phyloP scores from a whole-genome alignment of 192 early-diverging fungal genomes.

The Phycomyces blakesleeanus region DNA sequence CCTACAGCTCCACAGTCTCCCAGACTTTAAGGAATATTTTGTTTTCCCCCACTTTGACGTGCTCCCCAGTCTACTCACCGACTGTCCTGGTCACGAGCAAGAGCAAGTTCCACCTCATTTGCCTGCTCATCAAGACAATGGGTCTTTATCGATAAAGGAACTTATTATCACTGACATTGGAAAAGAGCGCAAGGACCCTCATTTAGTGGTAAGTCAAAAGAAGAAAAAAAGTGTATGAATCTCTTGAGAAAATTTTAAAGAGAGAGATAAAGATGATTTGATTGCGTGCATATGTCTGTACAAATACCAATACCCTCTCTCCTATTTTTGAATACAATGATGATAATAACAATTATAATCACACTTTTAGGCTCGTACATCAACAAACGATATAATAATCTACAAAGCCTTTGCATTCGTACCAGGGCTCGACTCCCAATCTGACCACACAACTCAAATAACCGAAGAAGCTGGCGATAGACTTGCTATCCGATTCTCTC shows the following conservation, averaged over 20 bases:
- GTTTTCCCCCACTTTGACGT: slow-evolving; percentile 55
- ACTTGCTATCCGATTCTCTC: slow-evolving; percentile 64
- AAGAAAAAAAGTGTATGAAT: too few relatives aligned
- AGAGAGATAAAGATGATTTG: neutral
- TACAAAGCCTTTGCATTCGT: slow-evolving; percentile 64
- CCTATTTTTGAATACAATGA: too few relatives aligned
- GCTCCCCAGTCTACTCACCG: slow-evolving; percentile 50
- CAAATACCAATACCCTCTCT: neutral
- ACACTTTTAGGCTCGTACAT: slow-evolving; percentile 68
- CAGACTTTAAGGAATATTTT: slow-evolving; percentile 55
- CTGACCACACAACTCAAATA: slow-evolving; percentile 8
- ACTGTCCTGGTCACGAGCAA: slow-evolving; percentile 38
- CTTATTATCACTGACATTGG: slow-evolving; percentile 68
- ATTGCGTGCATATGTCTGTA: neutral
- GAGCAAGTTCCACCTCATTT: neutral
- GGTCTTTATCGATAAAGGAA: slow-evolving; percentile 59
- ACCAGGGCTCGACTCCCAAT: slow-evolving; percentile 23
- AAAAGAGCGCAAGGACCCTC: slow-evolving; percentile 49
- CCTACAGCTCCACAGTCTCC: slow-evolving; percentile 51
- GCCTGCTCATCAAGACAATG: slow-evolving; percentile 14
- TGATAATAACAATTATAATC: too few relatives aligned
- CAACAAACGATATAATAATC: slow-evolving; percentile 63
- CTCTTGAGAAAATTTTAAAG: too few relatives aligned
- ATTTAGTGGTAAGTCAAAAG: slow-evolving; percentile 61
- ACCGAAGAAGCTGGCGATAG: slow-evolving; percentile 39